Evolutionary conservation across 768 basidiomycete species (phyloP).

Genomic region (Rhodotorula taiwanensis): DNA sequence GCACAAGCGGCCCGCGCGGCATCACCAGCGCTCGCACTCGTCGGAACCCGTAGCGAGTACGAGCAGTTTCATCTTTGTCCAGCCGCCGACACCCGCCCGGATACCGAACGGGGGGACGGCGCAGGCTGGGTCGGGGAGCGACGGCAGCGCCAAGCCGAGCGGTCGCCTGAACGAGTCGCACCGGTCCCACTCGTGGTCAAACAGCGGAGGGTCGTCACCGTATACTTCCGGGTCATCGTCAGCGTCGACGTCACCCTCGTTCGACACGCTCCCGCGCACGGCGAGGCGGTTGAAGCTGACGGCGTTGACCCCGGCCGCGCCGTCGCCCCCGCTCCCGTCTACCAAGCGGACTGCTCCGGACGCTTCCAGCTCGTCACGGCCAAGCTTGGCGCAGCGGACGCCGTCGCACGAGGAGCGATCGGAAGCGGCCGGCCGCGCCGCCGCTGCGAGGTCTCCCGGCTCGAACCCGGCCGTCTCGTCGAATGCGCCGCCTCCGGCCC

Average conservation of each 20-base stretch:
- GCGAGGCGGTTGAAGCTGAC: conserved; percentile 9
- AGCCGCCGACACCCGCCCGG: conserved; percentile 22
- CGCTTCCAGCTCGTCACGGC: no score
- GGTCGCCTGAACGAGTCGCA: not conserved
- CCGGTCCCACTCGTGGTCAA: conserved; percentile 1
- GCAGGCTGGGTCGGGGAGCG: no score
- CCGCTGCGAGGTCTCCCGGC: not conserved
- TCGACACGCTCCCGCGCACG: conserved; percentile 7
- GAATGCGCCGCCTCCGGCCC: not conserved
- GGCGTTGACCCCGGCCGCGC: conserved; percentile 12
- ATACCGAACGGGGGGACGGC: no score
- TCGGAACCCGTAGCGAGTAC: conserved; percentile 27
- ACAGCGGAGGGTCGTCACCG: not conserved
- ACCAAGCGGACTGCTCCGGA: no score
- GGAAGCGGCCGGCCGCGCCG: not conserved
- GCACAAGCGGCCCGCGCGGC: conserved; percentile 18
- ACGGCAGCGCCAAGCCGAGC: not conserved
- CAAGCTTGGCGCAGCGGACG: not conserved
- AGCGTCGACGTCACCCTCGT: not conserved
- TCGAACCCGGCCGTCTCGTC: not conserved
- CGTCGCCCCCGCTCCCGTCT: not conserved
- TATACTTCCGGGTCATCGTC: no score
- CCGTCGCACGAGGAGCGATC: conserved; percentile 26
- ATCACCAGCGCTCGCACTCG: conserved; percentile 34
- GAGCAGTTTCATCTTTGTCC: conserved; percentile 35